A percentile compares a stretch with the other conserved stretches of the same genome.
phyloP scores from a whole-genome alignment of 108 stramenopile species.

The Pelagomonas calceolata region DNA sequence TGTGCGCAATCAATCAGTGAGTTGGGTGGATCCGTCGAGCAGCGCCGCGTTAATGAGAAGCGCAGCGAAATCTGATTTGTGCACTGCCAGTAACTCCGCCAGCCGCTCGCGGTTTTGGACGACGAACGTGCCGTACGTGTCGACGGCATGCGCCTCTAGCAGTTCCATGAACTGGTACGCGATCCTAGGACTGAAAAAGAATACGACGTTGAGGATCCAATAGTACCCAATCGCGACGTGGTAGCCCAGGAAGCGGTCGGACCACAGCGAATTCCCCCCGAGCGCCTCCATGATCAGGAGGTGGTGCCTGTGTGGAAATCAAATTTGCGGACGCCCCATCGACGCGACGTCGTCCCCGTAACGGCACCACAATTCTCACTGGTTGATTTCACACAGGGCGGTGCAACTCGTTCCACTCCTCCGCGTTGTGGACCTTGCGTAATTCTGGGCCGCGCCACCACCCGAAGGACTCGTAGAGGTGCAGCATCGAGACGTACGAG shows the following conservation, averaged over 20 bases:
- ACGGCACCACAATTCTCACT: too few relatives aligned
- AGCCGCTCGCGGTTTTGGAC: conserved; percentile 52
- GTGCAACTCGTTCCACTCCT: conserved; percentile 69
- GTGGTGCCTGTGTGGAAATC: too few relatives aligned
- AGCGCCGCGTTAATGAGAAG: too few relatives aligned
- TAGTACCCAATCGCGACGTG: conserved; percentile 75
- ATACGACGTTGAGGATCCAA: conserved; percentile 43
- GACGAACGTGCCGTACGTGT: conserved; percentile 61
- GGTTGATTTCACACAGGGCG: too few relatives aligned
- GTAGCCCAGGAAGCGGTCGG: conserved; percentile 65
- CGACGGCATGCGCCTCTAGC: conserved; percentile 64
- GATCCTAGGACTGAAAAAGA: conserved; percentile 38
- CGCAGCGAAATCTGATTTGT: too few relatives aligned
- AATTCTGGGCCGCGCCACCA: conserved; percentile 61
- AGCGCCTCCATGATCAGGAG: conserved; percentile 78
- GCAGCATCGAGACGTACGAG: conserved; percentile 72
- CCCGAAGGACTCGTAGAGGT: conserved; percentile 77
- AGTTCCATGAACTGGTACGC: conserved; percentile 64
- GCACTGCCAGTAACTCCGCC: background rate
- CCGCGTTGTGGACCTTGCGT: conserved; percentile 74
- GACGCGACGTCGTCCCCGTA: too few relatives aligned
- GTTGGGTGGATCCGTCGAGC: too few relatives aligned
- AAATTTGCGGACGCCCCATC: too few relatives aligned
- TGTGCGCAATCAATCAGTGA: too few relatives aligned
- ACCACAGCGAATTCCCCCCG: conserved; percentile 60